phyloP scores from a whole-genome alignment of 2,329 filamentous ascomycete genomes.

The Talaromyces sp. region DNA sequence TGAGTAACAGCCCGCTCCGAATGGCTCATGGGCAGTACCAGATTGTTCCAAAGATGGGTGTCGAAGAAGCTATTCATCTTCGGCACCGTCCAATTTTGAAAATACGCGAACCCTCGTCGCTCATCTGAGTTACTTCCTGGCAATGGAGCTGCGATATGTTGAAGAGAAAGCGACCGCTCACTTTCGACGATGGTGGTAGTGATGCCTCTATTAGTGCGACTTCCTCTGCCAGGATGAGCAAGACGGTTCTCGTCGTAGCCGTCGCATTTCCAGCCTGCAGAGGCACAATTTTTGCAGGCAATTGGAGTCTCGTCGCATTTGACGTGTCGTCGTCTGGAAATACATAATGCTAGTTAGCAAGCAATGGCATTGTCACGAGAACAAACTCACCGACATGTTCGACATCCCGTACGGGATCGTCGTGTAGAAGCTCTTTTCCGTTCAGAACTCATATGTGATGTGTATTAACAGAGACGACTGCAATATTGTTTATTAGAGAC shows the following conservation, averaged over 20 bases:
- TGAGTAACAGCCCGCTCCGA: constrained; percentile 26
- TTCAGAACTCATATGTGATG: constrained; percentile 1
- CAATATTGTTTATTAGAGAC: background rate
- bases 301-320: constrained; percentile 24
- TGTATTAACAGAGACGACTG: background rate
- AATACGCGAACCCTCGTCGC: constrained; percentile 26
- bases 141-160: background rate
- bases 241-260: constrained; percentile 23
- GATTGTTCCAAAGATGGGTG: constrained; percentile 22
- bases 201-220: background rate
- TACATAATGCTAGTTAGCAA: background rate
- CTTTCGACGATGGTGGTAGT: background rate
- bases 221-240: background rate
- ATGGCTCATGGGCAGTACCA: constrained; percentile 28
- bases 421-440: constrained; percentile 13
- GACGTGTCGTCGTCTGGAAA: constrained; percentile 20
- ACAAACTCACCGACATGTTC: constrained; percentile 16
- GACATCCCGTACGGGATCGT: constrained; percentile 18
- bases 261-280: constrained; percentile 24
- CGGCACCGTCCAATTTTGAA: constrained; percentile 22
- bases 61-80: constrained; percentile 22
- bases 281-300: constrained; percentile 20
- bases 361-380: no score
- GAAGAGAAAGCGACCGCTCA: background rate
- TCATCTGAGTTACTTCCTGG: constrained; percentile 22